Percentiles rank a stretch among this genome's conserved stretches.
These are phyloP conservation scores for Abrus precatorius DNA, from an alignment of 306 rosid species.

Conservation along the genomic window DNA sequence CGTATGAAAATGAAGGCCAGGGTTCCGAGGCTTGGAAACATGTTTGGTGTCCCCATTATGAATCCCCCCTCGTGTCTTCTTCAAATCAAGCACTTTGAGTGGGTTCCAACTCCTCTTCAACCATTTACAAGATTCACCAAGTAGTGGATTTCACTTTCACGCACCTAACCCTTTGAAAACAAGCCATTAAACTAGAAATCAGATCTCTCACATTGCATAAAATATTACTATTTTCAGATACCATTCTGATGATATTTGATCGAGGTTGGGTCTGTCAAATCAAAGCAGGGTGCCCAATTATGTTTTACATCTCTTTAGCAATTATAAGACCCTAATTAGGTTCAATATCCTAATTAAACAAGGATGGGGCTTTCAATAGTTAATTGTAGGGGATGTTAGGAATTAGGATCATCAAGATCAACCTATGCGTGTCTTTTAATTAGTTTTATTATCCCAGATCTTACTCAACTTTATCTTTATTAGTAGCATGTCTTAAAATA, in stretches of 20 bases:
- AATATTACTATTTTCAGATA: constrained; percentile 52
- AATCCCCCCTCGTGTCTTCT: constrained; percentile 53
- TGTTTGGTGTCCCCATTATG: constrained; percentile 66
- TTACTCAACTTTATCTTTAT: constrained; percentile 46
- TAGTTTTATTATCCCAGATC: constrained; percentile 49
- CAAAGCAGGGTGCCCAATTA: constrained; percentile 67
- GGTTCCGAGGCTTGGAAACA: constrained; percentile 55
- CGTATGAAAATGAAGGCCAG: constrained; percentile 54
- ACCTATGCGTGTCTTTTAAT: constrained; percentile 41
- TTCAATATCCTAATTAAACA: constrained; percentile 42
- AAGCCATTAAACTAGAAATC: constrained; percentile 57
- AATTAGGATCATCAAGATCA: constrained; percentile 48
- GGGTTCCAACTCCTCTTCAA: constrained; percentile 99
- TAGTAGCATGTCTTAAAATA: constrained; percentile 35
- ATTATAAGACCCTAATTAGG: constrained; percentile 37
- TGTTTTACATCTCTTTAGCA: constrained; percentile 56
- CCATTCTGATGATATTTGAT: constrained; percentile 55
- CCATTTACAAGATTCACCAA: constrained; percentile 60
- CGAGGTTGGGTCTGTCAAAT: constrained; percentile 63
- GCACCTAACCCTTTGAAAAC: constrained; percentile 74
- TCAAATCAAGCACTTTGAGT: constrained; percentile 74
- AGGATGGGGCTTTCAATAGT: constrained; percentile 39
- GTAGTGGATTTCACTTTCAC: constrained; percentile 93
- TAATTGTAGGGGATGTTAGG: constrained; percentile 48
- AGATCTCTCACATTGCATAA: constrained; percentile 46